Evolutionary conservation across 2,329 filamentous ascomycete genomes (phyloP), one percentile per base, ranked within the genome.

Genomic region (Alternaria dauci): DNA sequence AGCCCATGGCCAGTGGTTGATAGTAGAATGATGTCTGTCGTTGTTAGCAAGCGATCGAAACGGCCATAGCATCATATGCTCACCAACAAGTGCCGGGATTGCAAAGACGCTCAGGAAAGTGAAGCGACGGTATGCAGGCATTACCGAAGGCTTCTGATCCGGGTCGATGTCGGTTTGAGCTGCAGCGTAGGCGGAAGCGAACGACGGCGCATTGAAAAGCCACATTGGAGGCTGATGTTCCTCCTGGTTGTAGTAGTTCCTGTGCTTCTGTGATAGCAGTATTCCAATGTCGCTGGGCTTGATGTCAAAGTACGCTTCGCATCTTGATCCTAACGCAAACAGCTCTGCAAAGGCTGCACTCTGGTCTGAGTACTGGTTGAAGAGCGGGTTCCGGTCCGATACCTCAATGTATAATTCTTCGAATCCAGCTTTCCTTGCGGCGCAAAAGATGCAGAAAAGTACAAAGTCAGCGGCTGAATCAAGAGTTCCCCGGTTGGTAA

Each of bases 331-430:
- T 2, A 89, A 78, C 0, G 86, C 87, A 74, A 88, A 89, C 0
- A 88, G 83, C 70, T 89, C 87, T 1, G 87, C 84, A 67, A 89
- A 89, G 7, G 86, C 86, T 32, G 86, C 87, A 14, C 87, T 87
- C 71, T 89, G 87, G 58, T 89, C 87, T 2, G 86, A 80, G 57
- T 88, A 87, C 20, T 84, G 81, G 55, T 88, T 85, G 73, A 88
- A 87, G 9, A 88, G 77, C 0, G 86, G 87, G 66, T 88, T 88
- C 8, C 86, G 81, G 68, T 89, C 87, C 0, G 85, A 87, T 1
- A 88, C 85, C 71, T 89, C 87, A 12, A 86, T 78, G 67, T 88
- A 89, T 0, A 89, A 85, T 59, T 89, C 87, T 60, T 89, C 86
- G 43, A 89, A 84, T 0, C 84, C 87, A 6, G 81, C 79, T 66